A percentile compares a stretch with the other conserved stretches of the same genome.
These are phyloP conservation scores for Globisporangium abappressorium DNA, from an alignment of 352 stramenopile genomes.

Conservation along the genomic window DNA sequence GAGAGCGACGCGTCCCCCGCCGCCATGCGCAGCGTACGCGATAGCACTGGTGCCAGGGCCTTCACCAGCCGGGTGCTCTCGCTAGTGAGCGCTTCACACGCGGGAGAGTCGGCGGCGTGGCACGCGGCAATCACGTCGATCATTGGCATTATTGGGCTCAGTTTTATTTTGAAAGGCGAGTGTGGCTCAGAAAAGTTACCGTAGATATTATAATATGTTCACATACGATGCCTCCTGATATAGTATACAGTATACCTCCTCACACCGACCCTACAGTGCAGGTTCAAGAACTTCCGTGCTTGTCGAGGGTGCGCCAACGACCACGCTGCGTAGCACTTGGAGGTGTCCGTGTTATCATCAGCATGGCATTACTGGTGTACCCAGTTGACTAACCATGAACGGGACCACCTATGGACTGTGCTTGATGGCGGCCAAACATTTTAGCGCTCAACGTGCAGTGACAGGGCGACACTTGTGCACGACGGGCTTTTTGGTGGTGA, in stretches of 20 bases:
- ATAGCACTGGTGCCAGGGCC: not conserved
- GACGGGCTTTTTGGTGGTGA: too few species aligned
- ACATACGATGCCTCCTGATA: not conserved
- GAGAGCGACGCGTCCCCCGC: conserved; percentile 1
- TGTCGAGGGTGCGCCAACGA: not conserved
- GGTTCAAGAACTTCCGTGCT: not conserved
- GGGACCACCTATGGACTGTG: too few species aligned
- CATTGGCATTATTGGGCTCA: not conserved
- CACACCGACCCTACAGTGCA: not conserved
- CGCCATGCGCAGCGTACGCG: conserved; percentile 7
- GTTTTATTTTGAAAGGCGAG: not conserved
- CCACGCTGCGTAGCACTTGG: not conserved
- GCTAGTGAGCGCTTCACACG: not conserved
- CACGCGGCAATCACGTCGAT: not conserved
- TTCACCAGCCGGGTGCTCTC: not conserved
- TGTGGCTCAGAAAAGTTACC: not conserved
- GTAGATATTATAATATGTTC: not conserved
- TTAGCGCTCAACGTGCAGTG: too few species aligned
- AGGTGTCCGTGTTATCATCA: not conserved
- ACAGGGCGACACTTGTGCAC: too few species aligned
- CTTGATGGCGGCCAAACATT: too few species aligned
- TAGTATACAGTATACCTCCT: not conserved
- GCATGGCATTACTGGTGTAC: too few species aligned
- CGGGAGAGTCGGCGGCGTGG: not conserved
- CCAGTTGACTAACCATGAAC: too few species aligned